Conservation (phyloP, 768 basidiomycete species). For the Termitomyces sp. region DNA sequence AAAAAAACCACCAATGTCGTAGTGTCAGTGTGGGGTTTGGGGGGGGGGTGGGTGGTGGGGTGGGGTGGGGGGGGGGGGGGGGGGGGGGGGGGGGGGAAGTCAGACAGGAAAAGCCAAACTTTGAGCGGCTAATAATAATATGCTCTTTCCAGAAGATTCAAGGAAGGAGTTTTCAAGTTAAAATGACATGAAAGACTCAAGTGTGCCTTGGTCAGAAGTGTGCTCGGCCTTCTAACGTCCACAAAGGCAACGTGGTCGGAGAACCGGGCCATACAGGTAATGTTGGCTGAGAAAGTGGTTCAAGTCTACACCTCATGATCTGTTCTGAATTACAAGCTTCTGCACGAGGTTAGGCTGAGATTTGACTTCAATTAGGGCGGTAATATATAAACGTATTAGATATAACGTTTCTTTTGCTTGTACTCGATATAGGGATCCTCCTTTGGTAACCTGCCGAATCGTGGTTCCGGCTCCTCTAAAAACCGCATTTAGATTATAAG, state of each 20-base stretch:
- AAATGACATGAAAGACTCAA: neutral
- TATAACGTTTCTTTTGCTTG: slow-evolving; percentile 45
- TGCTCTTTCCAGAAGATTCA: neutral
- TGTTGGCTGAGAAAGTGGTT: neutral
- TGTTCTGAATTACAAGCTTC: neutral
- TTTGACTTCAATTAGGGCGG: slow-evolving; percentile 2
- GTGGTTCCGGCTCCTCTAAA: slow-evolving; percentile 43
- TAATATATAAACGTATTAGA: slow-evolving; percentile 17
- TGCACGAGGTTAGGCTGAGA: neutral
- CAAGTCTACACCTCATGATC: neutral
- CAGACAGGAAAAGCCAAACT: neutral
- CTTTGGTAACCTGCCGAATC: slow-evolving; percentile 48
- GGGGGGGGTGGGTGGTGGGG: no score
- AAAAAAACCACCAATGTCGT: no score
- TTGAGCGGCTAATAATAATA: no score
- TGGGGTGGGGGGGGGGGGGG: no score
- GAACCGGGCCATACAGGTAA: neutral
- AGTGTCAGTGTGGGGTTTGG: no score
- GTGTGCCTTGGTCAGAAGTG: neutral
- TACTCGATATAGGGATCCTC: slow-evolving; percentile 49
- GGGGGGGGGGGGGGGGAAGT: no score
- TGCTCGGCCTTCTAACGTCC: neutral
- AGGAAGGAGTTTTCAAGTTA: neutral
- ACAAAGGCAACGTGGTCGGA: neutral
- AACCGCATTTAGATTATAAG: slow-evolving; percentile 5